These are phyloP conservation scores for Penicillium sp. DNA, from an alignment of 2,329 filamentous ascomycete genomes.

Conservation along the genomic window DNA sequence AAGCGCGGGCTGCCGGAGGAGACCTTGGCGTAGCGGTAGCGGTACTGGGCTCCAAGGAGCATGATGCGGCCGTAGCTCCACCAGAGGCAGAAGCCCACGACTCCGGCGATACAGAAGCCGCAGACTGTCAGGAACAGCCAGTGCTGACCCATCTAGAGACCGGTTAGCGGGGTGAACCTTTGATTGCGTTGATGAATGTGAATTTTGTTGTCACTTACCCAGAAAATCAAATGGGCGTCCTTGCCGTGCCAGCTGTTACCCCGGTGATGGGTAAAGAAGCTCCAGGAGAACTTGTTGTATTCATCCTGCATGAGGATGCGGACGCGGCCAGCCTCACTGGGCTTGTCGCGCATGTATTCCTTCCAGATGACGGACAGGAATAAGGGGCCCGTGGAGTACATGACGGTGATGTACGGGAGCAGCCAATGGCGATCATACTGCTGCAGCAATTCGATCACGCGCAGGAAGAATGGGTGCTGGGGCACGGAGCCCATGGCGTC, in stretches of 20 bases:
- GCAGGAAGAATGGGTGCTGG: slow-evolving; percentile 72
- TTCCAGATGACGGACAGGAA: slow-evolving; percentile 77
- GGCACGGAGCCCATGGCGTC: slow-evolving; percentile 75
- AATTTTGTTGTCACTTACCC: slow-evolving; percentile 45
- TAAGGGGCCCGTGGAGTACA: slow-evolving; percentile 75
- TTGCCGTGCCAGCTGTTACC: slow-evolving; percentile 67
- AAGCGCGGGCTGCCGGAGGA: slow-evolving; percentile 27
- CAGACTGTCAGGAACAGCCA: slow-evolving; percentile 57
- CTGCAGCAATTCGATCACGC: slow-evolving; percentile 67
- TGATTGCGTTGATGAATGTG: background rate
- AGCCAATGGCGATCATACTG: slow-evolving; percentile 70
- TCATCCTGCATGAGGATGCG: slow-evolving; percentile 70
- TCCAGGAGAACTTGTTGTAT: slow-evolving; percentile 68
- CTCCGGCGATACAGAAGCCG: slow-evolving; percentile 52
- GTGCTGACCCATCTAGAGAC: slow-evolving; percentile 54
- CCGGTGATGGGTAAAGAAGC: slow-evolving; percentile 68
- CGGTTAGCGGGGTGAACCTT: background rate
- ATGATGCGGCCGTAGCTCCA: slow-evolving; percentile 53
- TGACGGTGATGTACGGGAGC: slow-evolving; percentile 73
- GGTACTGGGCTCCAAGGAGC: slow-evolving; percentile 43
- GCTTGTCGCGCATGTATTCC: slow-evolving; percentile 61
- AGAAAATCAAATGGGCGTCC: slow-evolving; percentile 66
- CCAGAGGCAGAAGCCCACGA: slow-evolving; percentile 52
- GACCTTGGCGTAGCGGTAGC: slow-evolving; percentile 40
- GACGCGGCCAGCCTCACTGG: slow-evolving; percentile 54